These are phyloP conservation scores for Hordeum pubiflorum DNA, from an alignment of 202 grass and related monocot species.

Conservation along the genomic window DNA sequence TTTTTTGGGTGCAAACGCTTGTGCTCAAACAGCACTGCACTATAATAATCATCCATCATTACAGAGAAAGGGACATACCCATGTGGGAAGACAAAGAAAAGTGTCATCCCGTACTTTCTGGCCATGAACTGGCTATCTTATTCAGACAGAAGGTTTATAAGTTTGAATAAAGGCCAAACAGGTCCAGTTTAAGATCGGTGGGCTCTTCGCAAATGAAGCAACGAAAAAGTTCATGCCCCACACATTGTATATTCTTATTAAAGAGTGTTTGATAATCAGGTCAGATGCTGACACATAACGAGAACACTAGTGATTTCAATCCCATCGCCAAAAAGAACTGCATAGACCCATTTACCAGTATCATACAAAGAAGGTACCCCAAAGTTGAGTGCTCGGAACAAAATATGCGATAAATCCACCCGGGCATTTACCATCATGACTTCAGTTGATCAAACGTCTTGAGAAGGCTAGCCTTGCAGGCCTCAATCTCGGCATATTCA, in stretches of 20 bases:
- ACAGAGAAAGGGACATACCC: neutral
- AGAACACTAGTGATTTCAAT: neutral
- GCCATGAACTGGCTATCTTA: neutral
- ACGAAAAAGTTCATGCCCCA: neutral
- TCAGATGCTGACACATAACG: neutral
- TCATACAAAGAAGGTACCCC: neutral
- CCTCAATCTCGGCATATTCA: conserved; percentile 63
- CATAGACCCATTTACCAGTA: neutral
- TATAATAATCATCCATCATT: neutral
- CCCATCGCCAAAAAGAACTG: neutral
- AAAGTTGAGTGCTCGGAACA: neutral
- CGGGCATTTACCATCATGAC: conserved; percentile 11
- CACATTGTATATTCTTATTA: neutral
- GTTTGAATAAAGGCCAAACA: neutral
- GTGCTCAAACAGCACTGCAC: neutral
- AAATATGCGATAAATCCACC: neutral
- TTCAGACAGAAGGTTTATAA: neutral
- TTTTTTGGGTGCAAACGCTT: neutral
- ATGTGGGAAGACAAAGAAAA: neutral
- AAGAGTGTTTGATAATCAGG: neutral
- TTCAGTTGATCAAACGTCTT: conserved; percentile 50
- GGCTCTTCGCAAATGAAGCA: neutral
- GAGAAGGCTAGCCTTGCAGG: conserved; percentile 52
- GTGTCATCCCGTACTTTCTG: neutral
- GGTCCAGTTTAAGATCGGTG: neutral